Evolutionary conservation across 2,329 filamentous ascomycete genomes (phyloP).

Genomic region (Fusarium udum): DNA sequence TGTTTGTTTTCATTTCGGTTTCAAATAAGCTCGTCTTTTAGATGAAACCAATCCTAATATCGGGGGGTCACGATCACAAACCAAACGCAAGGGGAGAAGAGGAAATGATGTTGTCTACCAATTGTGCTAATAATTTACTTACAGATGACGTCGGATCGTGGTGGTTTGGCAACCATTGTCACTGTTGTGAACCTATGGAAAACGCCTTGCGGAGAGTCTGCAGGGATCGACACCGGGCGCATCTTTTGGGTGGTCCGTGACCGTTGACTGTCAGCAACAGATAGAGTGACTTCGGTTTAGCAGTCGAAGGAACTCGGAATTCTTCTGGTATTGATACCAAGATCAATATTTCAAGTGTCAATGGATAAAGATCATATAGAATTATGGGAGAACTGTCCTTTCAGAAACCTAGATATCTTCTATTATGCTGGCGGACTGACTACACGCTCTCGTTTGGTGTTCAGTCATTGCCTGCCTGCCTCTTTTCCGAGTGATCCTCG

Average conservation of each 20-base stretch:
- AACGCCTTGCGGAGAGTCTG: slow-evolving; percentile 43
- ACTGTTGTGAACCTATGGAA: slow-evolving; percentile 45
- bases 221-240: slow-evolving; percentile 39
- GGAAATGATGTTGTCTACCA: slow-evolving; percentile 23
- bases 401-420: background rate
- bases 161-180: slow-evolving; percentile 31
- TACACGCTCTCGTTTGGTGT: background rate
- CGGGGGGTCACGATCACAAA: slow-evolving; percentile 15
- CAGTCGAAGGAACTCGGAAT: background rate
- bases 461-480: slow-evolving; percentile 4
- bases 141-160: slow-evolving; percentile 32
- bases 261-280: slow-evolving; percentile 24
- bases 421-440: background rate
- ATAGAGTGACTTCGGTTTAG: slow-evolving; percentile 5
- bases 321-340: background rate
- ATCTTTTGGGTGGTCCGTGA: slow-evolving; percentile 28
- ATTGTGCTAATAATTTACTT: background rate
- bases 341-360: background rate
- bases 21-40: slow-evolving; percentile 6
- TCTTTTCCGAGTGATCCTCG: slow-evolving; percentile 23
- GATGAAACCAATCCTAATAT: background rate
- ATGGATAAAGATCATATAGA: background rate
- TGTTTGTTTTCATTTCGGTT: slow-evolving; percentile 3
- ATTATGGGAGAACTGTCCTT: background rate
- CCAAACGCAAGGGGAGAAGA: slow-evolving; percentile 16